Percentiles rank a stretch among this genome's conserved stretches.
These are phyloP conservation scores for Pholiota microspora DNA, from an alignment of 768 basidiomycete species.

Conservation along the genomic window DNA sequence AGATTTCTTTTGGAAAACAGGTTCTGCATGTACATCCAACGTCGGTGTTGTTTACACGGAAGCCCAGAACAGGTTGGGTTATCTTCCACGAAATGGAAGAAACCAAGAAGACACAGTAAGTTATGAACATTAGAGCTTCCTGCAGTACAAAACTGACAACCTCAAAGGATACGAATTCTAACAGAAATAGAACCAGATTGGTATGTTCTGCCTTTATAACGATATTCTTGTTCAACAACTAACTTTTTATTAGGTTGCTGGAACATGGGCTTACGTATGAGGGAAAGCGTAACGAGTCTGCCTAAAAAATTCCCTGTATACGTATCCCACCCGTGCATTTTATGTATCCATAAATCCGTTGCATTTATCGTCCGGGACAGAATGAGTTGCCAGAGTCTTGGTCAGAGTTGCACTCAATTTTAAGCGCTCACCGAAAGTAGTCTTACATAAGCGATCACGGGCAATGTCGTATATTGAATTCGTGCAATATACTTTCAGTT, in stretches of 20 bases:
- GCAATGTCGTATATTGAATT: not conserved
- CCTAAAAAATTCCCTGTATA: no score
- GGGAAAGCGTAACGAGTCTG: slow-evolving; percentile 13
- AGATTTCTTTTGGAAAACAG: no score
- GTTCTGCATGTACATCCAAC: slow-evolving; percentile 88
- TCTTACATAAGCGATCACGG: slow-evolving; percentile 3
- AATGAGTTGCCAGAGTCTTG: no score
- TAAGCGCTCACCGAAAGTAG: no score
- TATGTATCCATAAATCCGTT: no score
- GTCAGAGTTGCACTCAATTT: no score
- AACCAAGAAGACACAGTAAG: slow-evolving; percentile 91
- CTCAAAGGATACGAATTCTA: slow-evolving; percentile 90
- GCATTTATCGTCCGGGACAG: no score
- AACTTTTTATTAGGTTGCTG: slow-evolving; percentile 16
- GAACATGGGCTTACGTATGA: slow-evolving; percentile 24
- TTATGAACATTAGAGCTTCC: not conserved
- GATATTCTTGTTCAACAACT: no score
- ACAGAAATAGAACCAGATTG: slow-evolving; percentile 97
- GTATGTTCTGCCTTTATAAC: slow-evolving; percentile 33
- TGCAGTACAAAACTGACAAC: no score
- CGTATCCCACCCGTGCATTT: no score
- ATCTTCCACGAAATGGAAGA: slow-evolving; percentile 96
- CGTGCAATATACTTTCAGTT: not conserved
- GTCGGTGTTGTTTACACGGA: slow-evolving; percentile 91
- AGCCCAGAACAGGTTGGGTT: slow-evolving; percentile 90